phyloP scores from a whole-genome alignment of 2,329 filamentous ascomycete species.

The Diaporthe nobilis region DNA sequence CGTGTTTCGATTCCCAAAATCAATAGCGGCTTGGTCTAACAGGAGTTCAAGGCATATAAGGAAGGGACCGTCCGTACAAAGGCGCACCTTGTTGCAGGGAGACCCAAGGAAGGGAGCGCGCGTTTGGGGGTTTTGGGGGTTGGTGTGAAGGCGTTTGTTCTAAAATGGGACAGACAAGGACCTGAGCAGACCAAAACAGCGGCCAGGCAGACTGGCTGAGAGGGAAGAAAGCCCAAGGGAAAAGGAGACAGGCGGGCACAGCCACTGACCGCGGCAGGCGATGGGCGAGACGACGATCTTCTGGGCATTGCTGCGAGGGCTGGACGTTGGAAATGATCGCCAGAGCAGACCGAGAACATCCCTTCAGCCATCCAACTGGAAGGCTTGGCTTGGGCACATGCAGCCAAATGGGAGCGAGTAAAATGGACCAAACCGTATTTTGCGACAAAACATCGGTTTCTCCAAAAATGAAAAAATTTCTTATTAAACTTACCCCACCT shows the following conservation, averaged over 20 bases:
- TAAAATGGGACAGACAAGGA: background rate
- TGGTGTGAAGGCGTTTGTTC: background rate
- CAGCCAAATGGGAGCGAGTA: background rate
- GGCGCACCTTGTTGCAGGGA: background rate
- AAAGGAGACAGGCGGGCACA: slow-evolving; percentile 17
- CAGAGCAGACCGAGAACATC: background rate
- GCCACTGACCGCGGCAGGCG: slow-evolving; percentile 23
- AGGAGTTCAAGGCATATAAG: background rate
- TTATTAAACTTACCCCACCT: no score
- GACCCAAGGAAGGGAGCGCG: slow-evolving; percentile 10
- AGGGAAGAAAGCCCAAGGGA: background rate
- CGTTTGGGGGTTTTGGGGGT: slow-evolving; percentile 17
- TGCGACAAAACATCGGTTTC: no score
- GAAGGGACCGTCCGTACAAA: background rate
- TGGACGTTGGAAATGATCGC: slow-evolving; percentile 18
- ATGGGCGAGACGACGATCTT: slow-evolving; percentile 13
- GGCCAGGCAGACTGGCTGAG: slow-evolving; percentile 5
- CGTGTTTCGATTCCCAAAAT: slow-evolving; percentile 14
- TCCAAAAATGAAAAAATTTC: no score
- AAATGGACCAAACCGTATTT: no score
- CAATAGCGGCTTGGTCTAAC: slow-evolving; percentile 26
- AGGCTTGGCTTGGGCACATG: background rate
- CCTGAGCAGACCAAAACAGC: background rate
- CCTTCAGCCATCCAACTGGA: slow-evolving; percentile 10
- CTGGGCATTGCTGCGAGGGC: slow-evolving; percentile 28